A percentile compares a stretch with the other conserved stretches of the same genome.
Evolutionary conservation across 2,329 filamentous ascomycete genomes (phyloP).

Genomic region (Cladosporium sp.): DNA sequence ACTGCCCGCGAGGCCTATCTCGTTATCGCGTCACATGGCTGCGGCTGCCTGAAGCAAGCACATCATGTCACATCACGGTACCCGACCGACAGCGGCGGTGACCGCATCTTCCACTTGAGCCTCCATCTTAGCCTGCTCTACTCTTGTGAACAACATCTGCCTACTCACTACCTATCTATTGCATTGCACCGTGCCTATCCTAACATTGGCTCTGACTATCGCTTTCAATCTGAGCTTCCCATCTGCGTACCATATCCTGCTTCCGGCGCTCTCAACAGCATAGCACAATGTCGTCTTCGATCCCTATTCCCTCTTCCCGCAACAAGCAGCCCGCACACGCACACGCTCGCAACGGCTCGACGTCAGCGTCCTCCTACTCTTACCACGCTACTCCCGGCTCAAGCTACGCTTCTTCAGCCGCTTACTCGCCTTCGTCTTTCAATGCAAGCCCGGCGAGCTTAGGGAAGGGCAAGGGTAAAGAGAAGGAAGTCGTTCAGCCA

Average conservation of each 20-base stretch:
- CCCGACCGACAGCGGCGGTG: background rate
- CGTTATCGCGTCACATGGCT: background rate
- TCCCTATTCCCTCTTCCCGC: constrained; percentile 23
- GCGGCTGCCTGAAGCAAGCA: background rate
- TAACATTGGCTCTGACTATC: background rate
- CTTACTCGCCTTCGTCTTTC: constrained; percentile 8
- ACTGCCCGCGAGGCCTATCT: background rate
- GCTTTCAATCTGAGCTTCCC: background rate
- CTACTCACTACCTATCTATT: background rate
- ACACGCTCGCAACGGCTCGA: constrained; percentile 10
- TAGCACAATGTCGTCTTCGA: constrained; percentile 21
- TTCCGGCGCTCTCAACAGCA: background rate
- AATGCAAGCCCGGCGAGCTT: background rate
- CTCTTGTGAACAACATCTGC: background rate
- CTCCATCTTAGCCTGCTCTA: background rate
- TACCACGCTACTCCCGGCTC: constrained; percentile 1
- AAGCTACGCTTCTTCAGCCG: constrained; percentile 18
- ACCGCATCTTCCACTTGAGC: background rate
- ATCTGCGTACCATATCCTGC: background rate
- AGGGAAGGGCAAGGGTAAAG: constrained; percentile 16
- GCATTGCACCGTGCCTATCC: background rate
- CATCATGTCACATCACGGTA: background rate
- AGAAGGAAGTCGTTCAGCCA: constrained; percentile 12
- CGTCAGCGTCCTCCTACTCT: constrained; percentile 2
- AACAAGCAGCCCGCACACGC: constrained; percentile 17